Evolutionary conservation across 768 basidiomycete genomes (phyloP).

Genomic region (Wakefieldia striispora): DNA sequence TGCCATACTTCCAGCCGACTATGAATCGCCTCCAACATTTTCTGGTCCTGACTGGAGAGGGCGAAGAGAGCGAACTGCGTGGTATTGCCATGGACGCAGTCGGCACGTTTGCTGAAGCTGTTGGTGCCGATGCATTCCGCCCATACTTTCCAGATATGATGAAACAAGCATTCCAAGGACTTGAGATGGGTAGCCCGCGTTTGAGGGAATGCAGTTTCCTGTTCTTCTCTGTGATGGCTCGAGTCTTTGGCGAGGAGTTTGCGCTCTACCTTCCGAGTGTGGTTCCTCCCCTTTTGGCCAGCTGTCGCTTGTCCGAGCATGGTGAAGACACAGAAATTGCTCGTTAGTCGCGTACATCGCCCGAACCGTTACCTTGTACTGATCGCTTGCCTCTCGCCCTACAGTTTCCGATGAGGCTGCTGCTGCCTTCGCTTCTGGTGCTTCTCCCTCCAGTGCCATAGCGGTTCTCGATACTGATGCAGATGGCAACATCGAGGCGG

Average conservation of each 20-base stretch:
- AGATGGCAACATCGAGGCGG: conserved; percentile 56
- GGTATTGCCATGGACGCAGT: conserved; percentile 99
- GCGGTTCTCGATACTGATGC: conserved; percentile 52
- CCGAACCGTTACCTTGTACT: neutral
- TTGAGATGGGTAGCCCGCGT: conserved; percentile 81
- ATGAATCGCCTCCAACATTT: conserved; percentile 89
- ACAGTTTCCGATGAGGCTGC: conserved; percentile 51
- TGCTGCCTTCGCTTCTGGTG: conserved; percentile 69
- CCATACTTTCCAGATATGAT: conserved; percentile 97
- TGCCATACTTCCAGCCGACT: conserved; percentile 91
- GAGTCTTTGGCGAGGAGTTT: conserved; percentile 94
- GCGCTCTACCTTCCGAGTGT: conserved; percentile 82
- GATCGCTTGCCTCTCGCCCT: conserved; percentile 4
- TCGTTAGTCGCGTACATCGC: conserved; percentile 34
- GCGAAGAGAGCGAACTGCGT: conserved; percentile 91
- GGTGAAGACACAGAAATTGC: conserved; percentile 52
- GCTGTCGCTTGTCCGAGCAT: conserved; percentile 81
- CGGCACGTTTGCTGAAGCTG: conserved; percentile 96
- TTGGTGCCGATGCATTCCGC: conserved; percentile 90
- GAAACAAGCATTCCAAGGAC: conserved; percentile 89
- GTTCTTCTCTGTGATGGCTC: conserved; percentile 98
- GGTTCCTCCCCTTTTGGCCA: conserved; percentile 79
- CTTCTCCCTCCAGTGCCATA: conserved; percentile 70
- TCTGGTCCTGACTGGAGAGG: conserved; percentile 80
- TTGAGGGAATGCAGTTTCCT: conserved; percentile 95